Base-by-base conservation (phyloP, 495 filamentous ascomycete genomes). In the Ramalina intermedia region DNA sequence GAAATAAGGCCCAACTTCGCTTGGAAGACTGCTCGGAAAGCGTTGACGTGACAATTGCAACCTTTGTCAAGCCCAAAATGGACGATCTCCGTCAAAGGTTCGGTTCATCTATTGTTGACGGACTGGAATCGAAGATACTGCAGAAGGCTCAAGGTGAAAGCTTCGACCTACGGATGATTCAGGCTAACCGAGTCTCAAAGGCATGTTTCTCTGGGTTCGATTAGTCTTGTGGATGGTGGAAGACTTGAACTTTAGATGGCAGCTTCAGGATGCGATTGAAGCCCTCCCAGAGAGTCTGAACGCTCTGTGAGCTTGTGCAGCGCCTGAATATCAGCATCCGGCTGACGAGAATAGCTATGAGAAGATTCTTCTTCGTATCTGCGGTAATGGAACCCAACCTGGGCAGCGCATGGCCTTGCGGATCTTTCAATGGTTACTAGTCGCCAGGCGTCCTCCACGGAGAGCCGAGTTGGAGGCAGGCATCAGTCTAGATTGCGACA, bases 181-280 rank as follows among this genome's bases (percentile, higher is more conserved):
- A 24, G n/a, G 24, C 18, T 47, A 2, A 47, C 21, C 7, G 7
- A 6, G 0, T 11, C 27, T 4, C 26, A 55, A 44, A 16, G 43
- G 47, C n/a, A 51, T 55, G 53, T 55, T 55, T 40, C 44, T 55
- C 8, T 55, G 53, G 53, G 45, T 55, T 17, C 47, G 24, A 13
- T 27, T 55, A 23, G 35, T 51, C n/a, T 33, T 53, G 36, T 16
- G 33, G 21, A 45, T 26, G 1, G 18, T 53, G 12, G 46, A 43
- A 8, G 41, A 29, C 38, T 18, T 49, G 1, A 14, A 39, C 37
- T 39, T 39, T n/a, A 39, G 40, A 16, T 21, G 7, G 8, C 39
- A 53, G 14, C 5, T 53, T 17, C 40, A 35, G n/a, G 41, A 43
- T 14, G 47, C 41, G 16, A 49, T 53, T 2, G 36, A 49, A 12